Evolutionary conservation across 129 eudicot genomes (phyloP), one percentile per base, ranked within the genome.

Genomic region (Flaveria trinervia): DNA sequence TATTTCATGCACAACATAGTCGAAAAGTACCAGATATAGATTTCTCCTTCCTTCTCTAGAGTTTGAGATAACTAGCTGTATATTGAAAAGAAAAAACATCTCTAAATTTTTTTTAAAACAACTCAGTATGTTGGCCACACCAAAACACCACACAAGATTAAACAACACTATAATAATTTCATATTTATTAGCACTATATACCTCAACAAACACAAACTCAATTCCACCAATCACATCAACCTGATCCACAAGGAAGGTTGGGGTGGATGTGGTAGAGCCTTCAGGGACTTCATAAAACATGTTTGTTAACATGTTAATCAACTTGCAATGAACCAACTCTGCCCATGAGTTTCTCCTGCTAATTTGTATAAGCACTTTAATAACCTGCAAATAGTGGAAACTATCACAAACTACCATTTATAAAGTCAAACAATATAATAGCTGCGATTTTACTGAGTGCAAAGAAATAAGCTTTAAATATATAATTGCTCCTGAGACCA

Each of bases 321-420:
- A 92, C 89, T 94, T 91, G 88, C 89, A 79, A 71, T 89, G 97
- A 76, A 94, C 96, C 56, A 88, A 70, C 79, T 94, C 99, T 50
- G 97, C 99, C 99, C 99, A 94, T n/a, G 96, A 91, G 85, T 92
- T 89, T 81, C 88, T 84, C 73, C 94, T 81, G 78, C 99, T 94
- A 79, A 85, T 82, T 77, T 84, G 85, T 73, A 94, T 84, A 59
- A 94, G 90, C 72, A 81, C 89, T 77, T 89, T 87, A 39, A 94
- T 77, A 52, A 94, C 99, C 99, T 94, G 88, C 56, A 79, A 77
- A 66, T 71, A 41, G 59, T 16, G 75, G 41, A 17, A 50, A 14
- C 25, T 64, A 72, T 5, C 39, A 60, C 56, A 62, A 3, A 13
- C 67, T 25, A 61, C 67, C 67, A 26, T 61, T 25, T 6, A 61